Conservation (phyloP, 169 alveolate genomes). For the Plasmodium coatneyi region DNA sequence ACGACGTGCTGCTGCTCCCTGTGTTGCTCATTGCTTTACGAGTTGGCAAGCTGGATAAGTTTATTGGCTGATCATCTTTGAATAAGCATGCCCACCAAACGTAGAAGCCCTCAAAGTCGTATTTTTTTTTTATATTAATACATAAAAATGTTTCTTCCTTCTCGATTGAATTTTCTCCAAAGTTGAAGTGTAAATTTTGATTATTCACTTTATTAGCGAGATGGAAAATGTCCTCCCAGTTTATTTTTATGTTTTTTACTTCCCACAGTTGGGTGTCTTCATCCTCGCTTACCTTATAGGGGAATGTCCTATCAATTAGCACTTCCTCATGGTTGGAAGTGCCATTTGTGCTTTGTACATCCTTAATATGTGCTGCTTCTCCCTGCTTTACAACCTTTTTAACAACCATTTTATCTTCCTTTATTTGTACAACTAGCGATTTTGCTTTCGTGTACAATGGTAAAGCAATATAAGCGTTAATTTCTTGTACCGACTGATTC, state of each 20-base stretch:
- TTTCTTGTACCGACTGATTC: constrained; percentile 57
- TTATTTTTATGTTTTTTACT: constrained; percentile 53
- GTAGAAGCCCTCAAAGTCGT: constrained; percentile 45
- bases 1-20: constrained; percentile 17
- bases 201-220: constrained; percentile 61
- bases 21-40: constrained; percentile 25
- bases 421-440: constrained; percentile 31
- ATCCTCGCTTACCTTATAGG: constrained; percentile 36
- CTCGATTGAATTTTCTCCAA: constrained; percentile 16
- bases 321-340: neutral
- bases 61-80: constrained; percentile 31
- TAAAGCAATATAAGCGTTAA: constrained; percentile 29
- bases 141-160: constrained; percentile 74
- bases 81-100: constrained; percentile 73
- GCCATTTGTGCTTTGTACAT: neutral
- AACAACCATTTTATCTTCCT: constrained; percentile 58
- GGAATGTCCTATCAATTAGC: constrained; percentile 35
- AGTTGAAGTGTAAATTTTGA: constrained; percentile 26
- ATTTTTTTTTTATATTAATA: constrained; percentile 59
- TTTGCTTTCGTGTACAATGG: constrained; percentile 64
- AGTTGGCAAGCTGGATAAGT: constrained; percentile 37
- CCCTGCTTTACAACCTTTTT: neutral
- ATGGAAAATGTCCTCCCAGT: constrained; percentile 46
- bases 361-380: neutral
- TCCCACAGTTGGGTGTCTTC: constrained; percentile 77